phyloP scores from a whole-genome alignment of 352 stramenopile species.

The Phytophthora idaei region DNA sequence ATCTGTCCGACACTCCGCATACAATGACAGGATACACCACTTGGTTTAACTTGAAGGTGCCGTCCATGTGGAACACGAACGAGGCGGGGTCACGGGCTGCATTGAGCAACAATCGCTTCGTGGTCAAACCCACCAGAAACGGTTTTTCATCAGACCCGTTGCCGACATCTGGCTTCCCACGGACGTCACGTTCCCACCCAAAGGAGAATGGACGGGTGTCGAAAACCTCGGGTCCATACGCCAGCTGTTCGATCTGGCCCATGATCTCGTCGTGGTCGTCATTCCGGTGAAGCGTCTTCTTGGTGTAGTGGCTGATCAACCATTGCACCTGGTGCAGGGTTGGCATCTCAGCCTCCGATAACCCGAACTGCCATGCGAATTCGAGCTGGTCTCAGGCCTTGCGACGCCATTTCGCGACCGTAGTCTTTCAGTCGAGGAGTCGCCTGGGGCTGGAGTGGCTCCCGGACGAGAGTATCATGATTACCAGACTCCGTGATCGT shows the following conservation, averaged over 20 bases:
- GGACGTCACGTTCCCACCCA: background rate
- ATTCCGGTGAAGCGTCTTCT: background rate
- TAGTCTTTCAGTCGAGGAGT: background rate
- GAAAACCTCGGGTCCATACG: background rate
- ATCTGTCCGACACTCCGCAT: background rate
- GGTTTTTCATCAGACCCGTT: background rate
- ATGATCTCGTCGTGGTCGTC: background rate
- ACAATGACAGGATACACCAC: background rate
- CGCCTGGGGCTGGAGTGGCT: background rate
- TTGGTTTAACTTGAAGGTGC: background rate
- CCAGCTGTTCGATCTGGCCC: background rate
- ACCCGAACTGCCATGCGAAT: background rate
- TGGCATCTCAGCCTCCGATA: background rate
- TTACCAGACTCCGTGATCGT: background rate
- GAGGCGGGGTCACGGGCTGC: background rate
- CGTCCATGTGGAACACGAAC: background rate
- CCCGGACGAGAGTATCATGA: background rate
- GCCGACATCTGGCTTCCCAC: background rate
- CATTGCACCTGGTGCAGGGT: background rate
- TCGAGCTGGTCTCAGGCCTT: background rate
- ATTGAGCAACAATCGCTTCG: background rate
- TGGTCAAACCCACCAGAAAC: background rate
- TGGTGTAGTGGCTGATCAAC: background rate
- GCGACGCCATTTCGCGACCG: background rate
- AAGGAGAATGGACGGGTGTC: background rate